Evolutionary conservation across 139 green algal species (phyloP).

Genomic region (Choricystis sp.): DNA sequence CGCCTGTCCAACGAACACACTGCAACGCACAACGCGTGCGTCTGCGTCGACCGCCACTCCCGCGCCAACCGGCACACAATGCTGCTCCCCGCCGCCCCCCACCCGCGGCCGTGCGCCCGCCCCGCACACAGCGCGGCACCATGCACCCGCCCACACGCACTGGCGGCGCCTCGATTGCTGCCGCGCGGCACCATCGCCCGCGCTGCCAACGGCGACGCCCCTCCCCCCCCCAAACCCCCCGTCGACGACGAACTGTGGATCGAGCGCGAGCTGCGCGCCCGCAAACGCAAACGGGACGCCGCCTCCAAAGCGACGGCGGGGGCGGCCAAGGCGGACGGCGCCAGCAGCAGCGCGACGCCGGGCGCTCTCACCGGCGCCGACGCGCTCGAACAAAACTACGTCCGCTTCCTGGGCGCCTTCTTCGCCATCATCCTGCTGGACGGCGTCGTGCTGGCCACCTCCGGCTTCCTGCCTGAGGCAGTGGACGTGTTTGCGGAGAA

Average conservation of each 20-base stretch:
- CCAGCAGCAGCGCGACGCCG: neutral
- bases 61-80: too few species aligned
- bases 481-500: constrained; percentile 29
- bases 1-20: too few species aligned
- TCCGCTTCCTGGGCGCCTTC: neutral
- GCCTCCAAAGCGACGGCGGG: neutral
- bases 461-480: constrained; percentile 34
- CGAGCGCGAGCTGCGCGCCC: neutral
- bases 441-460: neutral
- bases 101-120: too few species aligned
- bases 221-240: neutral
- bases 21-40: too few species aligned
- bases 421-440: neutral
- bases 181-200: too few species aligned
- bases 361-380: neutral
- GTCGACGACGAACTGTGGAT: neutral
- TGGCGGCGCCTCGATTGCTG: too few species aligned
- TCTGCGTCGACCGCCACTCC: too few species aligned
- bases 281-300: neutral
- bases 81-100: too few species aligned
- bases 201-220: neutral
- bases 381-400: neutral
- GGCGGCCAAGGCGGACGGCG: neutral
- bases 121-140: too few species aligned
- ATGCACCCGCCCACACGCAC: too few species aligned